Evolutionary conservation across 2,329 filamentous ascomycete genomes (phyloP).

Genomic region (Aspergillus proliferans): DNA sequence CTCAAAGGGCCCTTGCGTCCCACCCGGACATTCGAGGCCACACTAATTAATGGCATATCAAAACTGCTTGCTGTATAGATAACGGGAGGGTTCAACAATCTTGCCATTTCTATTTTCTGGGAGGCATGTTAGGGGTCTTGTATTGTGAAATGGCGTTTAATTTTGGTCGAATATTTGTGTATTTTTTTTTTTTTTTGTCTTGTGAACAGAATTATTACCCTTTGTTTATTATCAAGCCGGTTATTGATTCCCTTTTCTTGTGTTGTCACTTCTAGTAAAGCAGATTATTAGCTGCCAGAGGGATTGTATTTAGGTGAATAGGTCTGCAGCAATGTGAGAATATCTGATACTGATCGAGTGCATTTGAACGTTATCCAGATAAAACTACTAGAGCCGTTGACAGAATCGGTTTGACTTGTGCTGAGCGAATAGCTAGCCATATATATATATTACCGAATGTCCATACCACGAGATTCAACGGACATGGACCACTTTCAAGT

Average conservation of each 20-base stretch:
- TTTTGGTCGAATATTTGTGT: slow-evolving; percentile 8
- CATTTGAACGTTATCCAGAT: background rate
- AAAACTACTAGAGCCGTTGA: no score
- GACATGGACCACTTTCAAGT: no score
- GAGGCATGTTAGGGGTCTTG: slow-evolving; percentile 8
- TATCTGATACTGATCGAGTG: background rate
- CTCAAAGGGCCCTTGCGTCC: slow-evolving; percentile 1
- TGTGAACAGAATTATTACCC: slow-evolving; percentile 5
- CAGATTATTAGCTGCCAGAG: background rate
- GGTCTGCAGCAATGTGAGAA: background rate
- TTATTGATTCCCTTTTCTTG: background rate
- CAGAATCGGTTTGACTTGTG: no score
- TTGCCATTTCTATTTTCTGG: slow-evolving; percentile 1
- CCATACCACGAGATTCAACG: no score
- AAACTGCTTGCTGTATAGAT: background rate
- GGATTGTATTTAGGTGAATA: background rate
- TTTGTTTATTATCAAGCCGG: slow-evolving; percentile 2
- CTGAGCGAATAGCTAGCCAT: background rate
- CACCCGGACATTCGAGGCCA: background rate
- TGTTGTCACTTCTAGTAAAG: background rate
- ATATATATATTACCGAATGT: background rate
- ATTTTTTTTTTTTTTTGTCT: slow-evolving; percentile 6
- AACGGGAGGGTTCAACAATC: slow-evolving; percentile 1
- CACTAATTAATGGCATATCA: background rate
- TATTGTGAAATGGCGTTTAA: slow-evolving; percentile 18